These are phyloP conservation scores for Saksenaea vasiformis DNA, from an alignment of 371 early-diverging fungal species.

Conservation along the genomic window DNA sequence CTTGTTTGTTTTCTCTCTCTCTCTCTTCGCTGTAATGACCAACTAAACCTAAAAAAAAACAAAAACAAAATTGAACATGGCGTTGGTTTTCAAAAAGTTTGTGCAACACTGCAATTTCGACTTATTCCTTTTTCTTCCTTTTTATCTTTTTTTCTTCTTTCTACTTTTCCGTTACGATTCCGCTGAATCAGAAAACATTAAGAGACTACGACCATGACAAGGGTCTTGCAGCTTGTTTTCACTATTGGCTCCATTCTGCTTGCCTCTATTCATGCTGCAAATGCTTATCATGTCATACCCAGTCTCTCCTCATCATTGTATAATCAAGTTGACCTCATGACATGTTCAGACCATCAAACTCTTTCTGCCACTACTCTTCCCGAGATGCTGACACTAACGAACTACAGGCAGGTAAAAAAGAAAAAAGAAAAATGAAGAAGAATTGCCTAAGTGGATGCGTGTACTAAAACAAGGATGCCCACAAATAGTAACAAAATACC, in stretches of 20 bases:
- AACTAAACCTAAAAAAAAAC: too few species aligned
- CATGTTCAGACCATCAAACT: background rate
- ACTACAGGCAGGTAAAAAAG: background rate
- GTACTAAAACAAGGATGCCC: background rate
- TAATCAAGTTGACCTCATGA: background rate
- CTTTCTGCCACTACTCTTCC: background rate
- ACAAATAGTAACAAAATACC: too few species aligned
- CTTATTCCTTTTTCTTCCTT: background rate
- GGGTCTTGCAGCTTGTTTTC: background rate
- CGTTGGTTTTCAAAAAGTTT: too few species aligned
- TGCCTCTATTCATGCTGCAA: background rate
- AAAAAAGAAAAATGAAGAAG: background rate
- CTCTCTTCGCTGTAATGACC: too few species aligned
- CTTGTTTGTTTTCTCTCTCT: background rate
- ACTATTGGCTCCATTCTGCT: background rate
- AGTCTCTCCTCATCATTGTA: background rate
- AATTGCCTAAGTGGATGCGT: background rate
- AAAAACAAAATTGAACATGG: too few species aligned
- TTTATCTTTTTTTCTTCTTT: background rate
- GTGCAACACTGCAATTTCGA: background rate
- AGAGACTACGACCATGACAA: background rate
- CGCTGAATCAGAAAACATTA: background rate
- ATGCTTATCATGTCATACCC: background rate
- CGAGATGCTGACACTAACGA: background rate
- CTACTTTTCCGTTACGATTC: background rate